Conservation (phyloP, 2,329 filamentous ascomycete species). For the Phyllosticta citribraziliensis region DNA sequence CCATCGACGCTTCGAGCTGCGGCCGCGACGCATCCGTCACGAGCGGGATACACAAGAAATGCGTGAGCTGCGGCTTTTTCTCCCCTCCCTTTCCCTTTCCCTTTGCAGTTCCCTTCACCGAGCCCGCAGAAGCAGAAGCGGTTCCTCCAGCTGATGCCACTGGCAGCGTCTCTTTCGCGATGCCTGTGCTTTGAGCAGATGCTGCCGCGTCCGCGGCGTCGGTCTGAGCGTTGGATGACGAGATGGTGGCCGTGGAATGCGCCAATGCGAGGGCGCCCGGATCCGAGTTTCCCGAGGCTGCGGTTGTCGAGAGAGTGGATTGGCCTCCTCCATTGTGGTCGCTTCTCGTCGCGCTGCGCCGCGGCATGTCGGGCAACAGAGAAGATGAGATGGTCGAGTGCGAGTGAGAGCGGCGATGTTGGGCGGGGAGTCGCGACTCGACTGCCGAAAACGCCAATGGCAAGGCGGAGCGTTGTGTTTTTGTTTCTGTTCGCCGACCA, state of each 20-base stretch:
- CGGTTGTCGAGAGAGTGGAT: background rate
- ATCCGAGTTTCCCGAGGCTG: too few species aligned
- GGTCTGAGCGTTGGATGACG: too few species aligned
- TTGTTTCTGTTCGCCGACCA: too few species aligned
- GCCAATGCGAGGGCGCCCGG: too few species aligned
- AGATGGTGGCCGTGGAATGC: too few species aligned
- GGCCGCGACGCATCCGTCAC: slow-evolving; percentile 49
- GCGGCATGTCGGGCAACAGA: background rate
- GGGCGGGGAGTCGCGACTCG: too few species aligned
- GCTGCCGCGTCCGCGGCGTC: background rate
- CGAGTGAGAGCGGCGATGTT: too few species aligned
- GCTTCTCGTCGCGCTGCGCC: background rate
- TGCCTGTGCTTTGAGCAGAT: too few species aligned
- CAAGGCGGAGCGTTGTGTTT: too few species aligned
- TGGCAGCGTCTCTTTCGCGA: too few species aligned
- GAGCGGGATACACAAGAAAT: slow-evolving; percentile 70
- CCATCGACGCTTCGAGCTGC: slow-evolving; percentile 55
- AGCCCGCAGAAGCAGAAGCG: background rate
- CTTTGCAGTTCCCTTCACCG: background rate
- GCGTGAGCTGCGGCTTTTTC: slow-evolving; percentile 48
- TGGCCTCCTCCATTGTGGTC: slow-evolving; percentile 1
- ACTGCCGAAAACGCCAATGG: too few species aligned
- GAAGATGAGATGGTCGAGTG: background rate
- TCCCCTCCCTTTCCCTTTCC: background rate
- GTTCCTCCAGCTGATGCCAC: too few species aligned